These are phyloP conservation scores for Metschnikowia similis DNA, from an alignment of 805 yeast genomes.

Conservation along the genomic window DNA sequence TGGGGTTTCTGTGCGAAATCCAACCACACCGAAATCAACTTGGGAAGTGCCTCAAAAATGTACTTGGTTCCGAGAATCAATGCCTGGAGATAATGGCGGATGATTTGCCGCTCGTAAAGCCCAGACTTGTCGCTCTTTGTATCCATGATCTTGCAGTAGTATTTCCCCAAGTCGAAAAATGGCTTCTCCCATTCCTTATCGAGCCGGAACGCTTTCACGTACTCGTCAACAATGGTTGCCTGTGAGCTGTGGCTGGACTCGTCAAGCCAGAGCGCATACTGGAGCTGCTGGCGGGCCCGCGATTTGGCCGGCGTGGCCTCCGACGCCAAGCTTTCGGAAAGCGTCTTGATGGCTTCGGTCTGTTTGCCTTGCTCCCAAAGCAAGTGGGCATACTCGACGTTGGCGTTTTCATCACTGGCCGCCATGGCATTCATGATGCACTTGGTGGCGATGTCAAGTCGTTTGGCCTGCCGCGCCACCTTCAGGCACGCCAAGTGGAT, in stretches of 20 bases:
- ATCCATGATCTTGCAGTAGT: conserved; percentile 72
- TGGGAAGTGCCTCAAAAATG: conserved; percentile 82
- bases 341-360: conserved; percentile 70
- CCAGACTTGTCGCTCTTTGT: conserved; percentile 52
- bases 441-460: conserved; percentile 69
- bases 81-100: conserved; percentile 54
- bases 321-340: conserved; percentile 39
- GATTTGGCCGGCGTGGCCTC: conserved; percentile 12
- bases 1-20: conserved; percentile 51
- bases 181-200: conserved; percentile 71
- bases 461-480: conserved; percentile 61
- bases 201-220: conserved; percentile 51
- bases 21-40: conserved; percentile 86
- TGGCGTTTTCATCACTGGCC: conserved; percentile 42
- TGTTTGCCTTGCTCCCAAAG: conserved; percentile 89
- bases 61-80: conserved; percentile 59
- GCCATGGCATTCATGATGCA: conserved; percentile 59
- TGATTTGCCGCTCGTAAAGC: conserved; percentile 50
- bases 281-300: conserved; percentile 53
- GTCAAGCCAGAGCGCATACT: conserved; percentile 87
- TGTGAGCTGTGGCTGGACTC: conserved; percentile 79
- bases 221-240: conserved; percentile 65
- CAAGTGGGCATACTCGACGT: conserved; percentile 73
- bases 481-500: conserved; percentile 58
- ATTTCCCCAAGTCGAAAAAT: conserved; percentile 73